Evolutionary conservation across 2,329 filamentous ascomycete species (phyloP).

Genomic region (Neurospora sp.): DNA sequence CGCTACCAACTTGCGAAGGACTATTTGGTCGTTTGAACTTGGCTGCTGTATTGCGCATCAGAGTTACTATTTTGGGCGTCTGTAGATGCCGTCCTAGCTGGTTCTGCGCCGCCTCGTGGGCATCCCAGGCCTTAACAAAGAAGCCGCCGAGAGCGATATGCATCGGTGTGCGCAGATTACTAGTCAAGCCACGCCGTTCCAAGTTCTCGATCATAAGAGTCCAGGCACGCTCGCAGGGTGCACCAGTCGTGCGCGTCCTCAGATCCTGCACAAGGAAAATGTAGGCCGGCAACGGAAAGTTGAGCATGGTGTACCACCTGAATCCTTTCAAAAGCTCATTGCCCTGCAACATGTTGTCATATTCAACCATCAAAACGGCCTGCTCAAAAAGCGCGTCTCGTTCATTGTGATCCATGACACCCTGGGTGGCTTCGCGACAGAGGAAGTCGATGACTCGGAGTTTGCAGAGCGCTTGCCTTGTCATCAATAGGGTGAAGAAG

Average conservation of each 20-base stretch:
- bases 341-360: conserved; percentile 46
- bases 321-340: conserved; percentile 42
- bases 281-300: conserved; percentile 53
- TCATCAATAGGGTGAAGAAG: conserved; percentile 49
- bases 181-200: conserved; percentile 38
- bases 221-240: conserved; percentile 50
- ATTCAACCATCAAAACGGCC: conserved; percentile 49
- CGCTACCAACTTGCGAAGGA: neutral
- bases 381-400: conserved; percentile 44
- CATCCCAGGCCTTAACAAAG: conserved; percentile 55
- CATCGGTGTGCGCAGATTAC: conserved; percentile 43
- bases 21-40: conserved; percentile 13
- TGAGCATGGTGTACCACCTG: conserved; percentile 48
- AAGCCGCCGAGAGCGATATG: conserved; percentile 47
- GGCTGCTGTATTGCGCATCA: conserved; percentile 34
- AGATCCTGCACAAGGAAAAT: conserved; percentile 50
- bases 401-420: conserved; percentile 30
- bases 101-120: conserved; percentile 38
- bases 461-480: conserved; percentile 44
- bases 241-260: conserved; percentile 40
- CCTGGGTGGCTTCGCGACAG: conserved; percentile 32
- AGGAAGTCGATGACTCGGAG: conserved; percentile 46
- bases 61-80: conserved; percentile 37
- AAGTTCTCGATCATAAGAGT: conserved; percentile 45
- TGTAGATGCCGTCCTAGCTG: conserved; percentile 32